Percentiles rank a stretch among this genome's conserved stretches.
phyloP scores from a whole-genome alignment of 2,329 filamentous ascomycete species.

The Mariannaea sp. region DNA sequence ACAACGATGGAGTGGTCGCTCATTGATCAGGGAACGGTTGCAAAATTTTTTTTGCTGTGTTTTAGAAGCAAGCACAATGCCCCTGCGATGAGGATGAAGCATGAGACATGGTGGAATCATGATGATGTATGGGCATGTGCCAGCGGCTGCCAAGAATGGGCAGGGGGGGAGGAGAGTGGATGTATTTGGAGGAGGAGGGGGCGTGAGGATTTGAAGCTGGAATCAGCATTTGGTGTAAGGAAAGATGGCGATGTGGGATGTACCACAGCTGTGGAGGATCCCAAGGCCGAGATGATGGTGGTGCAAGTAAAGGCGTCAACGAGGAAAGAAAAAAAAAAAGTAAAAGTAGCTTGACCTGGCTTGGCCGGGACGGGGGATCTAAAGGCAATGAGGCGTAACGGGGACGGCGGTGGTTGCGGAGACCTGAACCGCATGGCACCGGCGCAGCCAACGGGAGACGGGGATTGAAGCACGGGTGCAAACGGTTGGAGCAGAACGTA shows the following conservation, averaged over 20 bases:
- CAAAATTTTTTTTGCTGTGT: too few species aligned
- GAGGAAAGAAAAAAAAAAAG: slow-evolving; percentile 20
- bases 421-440: slow-evolving; percentile 32
- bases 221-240: slow-evolving; percentile 5
- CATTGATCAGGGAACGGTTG: too few species aligned
- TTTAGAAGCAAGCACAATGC: too few species aligned
- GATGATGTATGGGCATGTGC: slow-evolving; percentile 20
- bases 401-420: slow-evolving; percentile 34
- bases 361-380: slow-evolving; percentile 34
- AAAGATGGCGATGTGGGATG: slow-evolving; percentile 8
- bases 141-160: slow-evolving; percentile 10
- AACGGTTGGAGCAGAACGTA: slow-evolving; percentile 47
- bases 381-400: slow-evolving; percentile 30
- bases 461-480: slow-evolving; percentile 52
- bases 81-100: background rate
- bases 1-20: too few species aligned
- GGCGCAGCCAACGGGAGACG: slow-evolving; percentile 52
- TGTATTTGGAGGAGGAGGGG: slow-evolving; percentile 16
- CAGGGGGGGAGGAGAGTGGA: slow-evolving; percentile 16
- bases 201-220: slow-evolving; percentile 18
- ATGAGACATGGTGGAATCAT: slow-evolving; percentile 7
- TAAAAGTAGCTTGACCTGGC: background rate
- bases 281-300: slow-evolving; percentile 16
- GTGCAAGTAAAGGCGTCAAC: background rate
- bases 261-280: slow-evolving; percentile 4